These are phyloP conservation scores for Alternaria gansuensis DNA, from an alignment of 2,329 filamentous ascomycete species.

Conservation along the genomic window DNA sequence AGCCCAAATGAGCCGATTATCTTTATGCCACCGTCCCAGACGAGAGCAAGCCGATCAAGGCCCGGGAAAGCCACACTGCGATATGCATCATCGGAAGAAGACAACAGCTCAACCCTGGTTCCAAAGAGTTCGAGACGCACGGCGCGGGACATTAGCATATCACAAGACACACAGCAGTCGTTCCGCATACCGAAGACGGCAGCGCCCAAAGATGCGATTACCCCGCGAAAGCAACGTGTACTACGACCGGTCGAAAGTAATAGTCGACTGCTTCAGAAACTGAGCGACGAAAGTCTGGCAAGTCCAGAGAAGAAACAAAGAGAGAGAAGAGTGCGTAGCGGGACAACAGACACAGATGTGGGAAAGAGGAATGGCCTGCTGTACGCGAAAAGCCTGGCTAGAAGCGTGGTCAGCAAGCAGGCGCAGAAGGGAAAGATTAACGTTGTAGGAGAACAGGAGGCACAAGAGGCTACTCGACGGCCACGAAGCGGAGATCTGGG, in stretches of 20 bases:
- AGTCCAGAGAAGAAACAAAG: slow-evolving; percentile 40
- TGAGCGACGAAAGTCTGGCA: slow-evolving; percentile 43
- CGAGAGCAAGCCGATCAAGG: slow-evolving; percentile 36
- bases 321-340: slow-evolving; percentile 28
- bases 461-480: slow-evolving; percentile 24
- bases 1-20: slow-evolving; percentile 38
- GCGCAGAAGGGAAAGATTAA: slow-evolving; percentile 27
- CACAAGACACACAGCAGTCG: slow-evolving; percentile 36
- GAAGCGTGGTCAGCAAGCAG: slow-evolving; percentile 38
- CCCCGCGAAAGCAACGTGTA: slow-evolving; percentile 45
- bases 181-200: slow-evolving; percentile 36
- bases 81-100: slow-evolving; percentile 28
- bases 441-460: slow-evolving; percentile 22
- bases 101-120: slow-evolving; percentile 34
- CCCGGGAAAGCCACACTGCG: slow-evolving; percentile 38
- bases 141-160: slow-evolving; percentile 34
- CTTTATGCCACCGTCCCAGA: slow-evolving; percentile 28
- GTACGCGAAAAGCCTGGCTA: slow-evolving; percentile 45
- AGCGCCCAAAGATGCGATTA: slow-evolving; percentile 20
- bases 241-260: slow-evolving; percentile 48
- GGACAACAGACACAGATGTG: slow-evolving; percentile 28
- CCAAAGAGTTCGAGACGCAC: slow-evolving; percentile 41
- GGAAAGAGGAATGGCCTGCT: slow-evolving; percentile 28
- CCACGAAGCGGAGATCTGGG: slow-evolving; percentile 14
- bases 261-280: slow-evolving; percentile 39